Evolutionary conservation across 2,329 filamentous ascomycete genomes (phyloP), one percentile per base, ranked within the genome.

Genomic region (Pseudogymnoascus sp.): DNA sequence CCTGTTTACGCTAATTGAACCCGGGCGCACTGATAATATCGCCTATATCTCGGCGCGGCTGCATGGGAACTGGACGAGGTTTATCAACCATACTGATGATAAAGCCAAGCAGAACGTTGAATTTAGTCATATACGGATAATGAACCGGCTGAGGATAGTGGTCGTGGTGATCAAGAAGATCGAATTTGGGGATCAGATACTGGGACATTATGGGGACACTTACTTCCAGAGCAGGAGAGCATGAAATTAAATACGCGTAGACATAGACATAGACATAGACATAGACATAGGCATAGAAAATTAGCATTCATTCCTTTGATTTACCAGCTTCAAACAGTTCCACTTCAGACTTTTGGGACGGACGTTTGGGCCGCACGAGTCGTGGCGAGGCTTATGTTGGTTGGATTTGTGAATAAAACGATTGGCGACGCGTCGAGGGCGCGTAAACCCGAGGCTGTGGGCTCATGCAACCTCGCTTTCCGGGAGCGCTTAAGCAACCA

Each of bases 401-500:
- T 33, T 55, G 9, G 3, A 22, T 4, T 6, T 55, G 49, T 14
- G 28, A 55, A 35, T 55, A 22, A 55, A 55, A 55, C 23, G 49
- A 55, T 55, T 55, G 49, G 49, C 28, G 49, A 55, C 28, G 11
- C 49, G 49, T 55, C 49, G 28, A 33, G n/a, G 49, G 49, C 49
- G 49, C 49, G 49, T 33, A 55, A 55, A 7, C 9, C 49, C 49
- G 16, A 33, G 49, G 49, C 16, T 55, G 28, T 55, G 49, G 49
- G 49, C 25, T 55, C 28, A 55, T 55, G 49, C 49, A 33, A 12
- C 49, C 49, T 33, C 16, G n/a, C 22, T 55, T 19, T 11, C 5
- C 23, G 49, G 28, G 16, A 55, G 49, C 49, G 49, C 49, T 55
- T 55, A 55, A 55, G 11, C 49, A 55, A 55, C 49, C 28, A 55